Evolutionary conservation across 257 asterid genomes (phyloP).

Genomic region (Jacaranda copaia): DNA sequence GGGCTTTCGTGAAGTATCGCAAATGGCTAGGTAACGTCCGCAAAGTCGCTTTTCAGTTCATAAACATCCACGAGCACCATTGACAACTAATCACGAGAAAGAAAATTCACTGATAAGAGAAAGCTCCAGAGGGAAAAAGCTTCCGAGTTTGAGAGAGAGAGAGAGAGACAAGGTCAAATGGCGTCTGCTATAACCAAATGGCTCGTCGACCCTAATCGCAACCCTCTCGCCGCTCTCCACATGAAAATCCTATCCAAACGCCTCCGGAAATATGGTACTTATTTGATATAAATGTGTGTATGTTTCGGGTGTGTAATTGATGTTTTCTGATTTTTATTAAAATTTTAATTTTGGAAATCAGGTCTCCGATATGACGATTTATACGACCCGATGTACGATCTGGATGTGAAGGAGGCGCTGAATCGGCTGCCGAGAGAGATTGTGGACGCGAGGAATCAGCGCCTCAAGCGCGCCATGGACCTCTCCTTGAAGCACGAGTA

Average conservation of each 20-base stretch:
- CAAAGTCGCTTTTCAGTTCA: background rate
- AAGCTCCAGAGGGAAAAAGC: conserved; percentile 30
- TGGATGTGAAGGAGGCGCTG: conserved; percentile 93
- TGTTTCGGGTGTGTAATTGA: conserved; percentile 4
- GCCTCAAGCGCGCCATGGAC: conserved; percentile 92
- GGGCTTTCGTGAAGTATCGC: background rate
- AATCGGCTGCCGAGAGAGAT: conserved; percentile 87
- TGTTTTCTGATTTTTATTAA: background rate
- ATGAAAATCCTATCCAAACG: conserved; percentile 62
- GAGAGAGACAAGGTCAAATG: conserved; percentile 35
- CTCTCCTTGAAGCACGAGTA: conserved; percentile 92
- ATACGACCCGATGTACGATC: conserved; percentile 77
- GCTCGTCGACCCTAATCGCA: conserved; percentile 79
- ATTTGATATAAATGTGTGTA: background rate
- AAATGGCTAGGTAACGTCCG: background rate
- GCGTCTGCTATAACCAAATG: conserved; percentile 57
- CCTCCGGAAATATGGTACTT: conserved; percentile 66
- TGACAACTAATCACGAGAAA: background rate
- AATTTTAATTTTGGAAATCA: conserved; percentile 31
- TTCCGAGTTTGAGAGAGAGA: conserved; percentile 7
- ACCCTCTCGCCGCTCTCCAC: conserved; percentile 79
- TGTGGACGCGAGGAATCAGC: conserved; percentile 91
- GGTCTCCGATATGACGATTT: conserved; percentile 93
- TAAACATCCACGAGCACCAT: background rate
- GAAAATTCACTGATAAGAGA: conserved; percentile 3